Base-by-base conservation (phyloP, 1,284 basidiomycete genomes). In the Cryptococcus sp. region DNA sequence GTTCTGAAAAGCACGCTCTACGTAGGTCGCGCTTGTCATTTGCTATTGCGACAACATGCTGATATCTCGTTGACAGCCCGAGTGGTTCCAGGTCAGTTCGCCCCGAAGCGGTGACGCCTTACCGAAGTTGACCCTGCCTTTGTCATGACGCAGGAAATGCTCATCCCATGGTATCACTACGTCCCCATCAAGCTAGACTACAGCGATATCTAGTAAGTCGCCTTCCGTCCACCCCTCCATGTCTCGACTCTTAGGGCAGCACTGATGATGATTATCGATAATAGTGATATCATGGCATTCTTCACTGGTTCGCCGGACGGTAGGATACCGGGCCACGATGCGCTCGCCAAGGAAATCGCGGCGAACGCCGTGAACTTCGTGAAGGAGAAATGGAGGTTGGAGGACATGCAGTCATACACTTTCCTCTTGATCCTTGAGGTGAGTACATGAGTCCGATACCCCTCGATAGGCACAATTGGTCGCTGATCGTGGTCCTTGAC, bases 361-460 rank as follows among this genome's bases (percentile, higher is more conserved):
- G 57, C 65, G 35, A 67, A 78, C 25, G 80, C 75, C 0, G 62
- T 66, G 35, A 58, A 73, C 13, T 80, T 79, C 62, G 69, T 75
- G n/a, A 46, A 72, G 38, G 61, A 67, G 43, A 70, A 70, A 63
- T 81, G 79, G 80, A 64, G 81, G 52, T 53, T 62, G 60, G 60
- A 70, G 23, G 81, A 81, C 65, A 81, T 81, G 80, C 76, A 79
- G 59, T 73, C 76, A 39, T 81, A 70, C 68, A 67, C 65, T 67
- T 63, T 70, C 56, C 54, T 78, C 40, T 51, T 72, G 45, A 57
- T 72, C 22, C 56, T 78, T 20, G 76, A 78, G 64, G 69, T 70
- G 47, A 52, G 69, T 57, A 22, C 3, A 4, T 3, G 25, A n/a
- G 10, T 19, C 41, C 19, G 45, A 47, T 47, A 13, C 13, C 25